Evolutionary conservation across 805 yeast genomes (phyloP), one percentile per base, ranked within the genome.

Genomic region (Hanseniaspora hatyaiensis): DNA sequence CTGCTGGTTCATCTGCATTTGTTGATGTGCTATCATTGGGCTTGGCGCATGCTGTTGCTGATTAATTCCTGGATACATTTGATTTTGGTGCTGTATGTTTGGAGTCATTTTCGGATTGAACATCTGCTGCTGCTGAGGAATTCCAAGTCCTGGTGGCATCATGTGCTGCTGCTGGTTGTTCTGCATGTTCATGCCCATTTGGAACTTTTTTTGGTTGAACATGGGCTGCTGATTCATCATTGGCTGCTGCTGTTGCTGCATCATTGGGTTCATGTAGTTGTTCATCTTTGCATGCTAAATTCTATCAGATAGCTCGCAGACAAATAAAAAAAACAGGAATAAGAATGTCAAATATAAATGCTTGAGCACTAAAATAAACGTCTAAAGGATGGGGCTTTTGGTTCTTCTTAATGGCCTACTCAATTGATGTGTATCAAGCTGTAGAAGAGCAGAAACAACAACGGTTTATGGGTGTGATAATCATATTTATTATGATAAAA

Each of bases 41-140:
- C 34, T 40, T 36, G 37, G 34, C 31, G 38, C 42, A 29, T 36
- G 24, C 26, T 24, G 40, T 15, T 24, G 26, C 24, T 34, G 44
- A 32, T 46, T 51, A 38, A 24, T 34, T 18, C 20, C 41, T 44
- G 29, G 39, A 22, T 26, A 37, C 22, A 26, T 46, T 33, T 38
- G 43, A 22, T 20, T 48, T 20, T 40, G 42, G 20, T 32, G 52
- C 34, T 45, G 48, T 33, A 42, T 42, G 42, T 34, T 50, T 34
- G 32, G 52, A 47, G 28, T 34, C 5, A 31, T 16, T 8, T 34
- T 42, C 6, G 30, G 30, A 20, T 34, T 45, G 16, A 29, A 32
- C 34, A 33, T 34, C 8, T 50, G 20, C 36, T 42, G 36, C 32
- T 44, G 42, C 11, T 31, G 50, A 24, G 33, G 43, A 34, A 38